phyloP scores from a whole-genome alignment of 2,329 filamentous ascomycete genomes.

The Cladosporium sp. region DNA sequence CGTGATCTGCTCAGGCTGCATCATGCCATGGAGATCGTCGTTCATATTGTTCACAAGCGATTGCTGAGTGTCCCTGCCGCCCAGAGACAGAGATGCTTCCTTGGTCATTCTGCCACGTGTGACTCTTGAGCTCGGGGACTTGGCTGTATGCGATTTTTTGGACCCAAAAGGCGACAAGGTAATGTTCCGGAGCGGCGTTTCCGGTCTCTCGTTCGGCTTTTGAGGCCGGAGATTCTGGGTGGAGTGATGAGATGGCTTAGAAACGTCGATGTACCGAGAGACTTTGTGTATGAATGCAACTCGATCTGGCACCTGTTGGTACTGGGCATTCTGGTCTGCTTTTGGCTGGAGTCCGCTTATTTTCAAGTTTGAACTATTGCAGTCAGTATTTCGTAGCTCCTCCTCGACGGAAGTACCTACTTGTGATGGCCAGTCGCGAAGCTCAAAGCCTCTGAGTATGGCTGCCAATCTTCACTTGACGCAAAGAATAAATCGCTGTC shows the following conservation, averaged over 20 bases:
- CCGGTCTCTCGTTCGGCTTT: too few relatives aligned
- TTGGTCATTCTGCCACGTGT: neutral
- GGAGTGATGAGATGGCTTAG: too few relatives aligned
- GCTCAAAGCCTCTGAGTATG: slow-evolving; percentile 28
- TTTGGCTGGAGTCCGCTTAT: slow-evolving; percentile 12
- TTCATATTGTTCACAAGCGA: slow-evolving; percentile 22
- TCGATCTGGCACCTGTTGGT: neutral
- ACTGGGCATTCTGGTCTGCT: neutral
- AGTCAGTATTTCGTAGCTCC: slow-evolving; percentile 8
- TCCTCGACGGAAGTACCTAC: slow-evolving; percentile 20
- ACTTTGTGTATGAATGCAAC: neutral
- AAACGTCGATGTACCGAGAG: slow-evolving; percentile 1
- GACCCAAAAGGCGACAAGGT: too few relatives aligned
- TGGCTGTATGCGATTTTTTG: neutral
- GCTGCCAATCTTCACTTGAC: slow-evolving; percentile 33
- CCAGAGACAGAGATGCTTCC: too few relatives aligned
- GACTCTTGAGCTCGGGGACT: neutral
- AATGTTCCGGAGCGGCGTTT: too few relatives aligned
- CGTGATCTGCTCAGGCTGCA: slow-evolving; percentile 24
- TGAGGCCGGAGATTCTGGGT: too few relatives aligned
- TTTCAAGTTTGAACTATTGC: slow-evolving; percentile 16
- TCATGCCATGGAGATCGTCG: slow-evolving; percentile 20
- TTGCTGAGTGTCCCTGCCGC: slow-evolving; percentile 11
- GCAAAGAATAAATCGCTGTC: slow-evolving; percentile 33
- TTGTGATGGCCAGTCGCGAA: slow-evolving; percentile 36